phyloP scores from a whole-genome alignment of 768 basidiomycete species.

The Candolleomyces eurysporus region DNA sequence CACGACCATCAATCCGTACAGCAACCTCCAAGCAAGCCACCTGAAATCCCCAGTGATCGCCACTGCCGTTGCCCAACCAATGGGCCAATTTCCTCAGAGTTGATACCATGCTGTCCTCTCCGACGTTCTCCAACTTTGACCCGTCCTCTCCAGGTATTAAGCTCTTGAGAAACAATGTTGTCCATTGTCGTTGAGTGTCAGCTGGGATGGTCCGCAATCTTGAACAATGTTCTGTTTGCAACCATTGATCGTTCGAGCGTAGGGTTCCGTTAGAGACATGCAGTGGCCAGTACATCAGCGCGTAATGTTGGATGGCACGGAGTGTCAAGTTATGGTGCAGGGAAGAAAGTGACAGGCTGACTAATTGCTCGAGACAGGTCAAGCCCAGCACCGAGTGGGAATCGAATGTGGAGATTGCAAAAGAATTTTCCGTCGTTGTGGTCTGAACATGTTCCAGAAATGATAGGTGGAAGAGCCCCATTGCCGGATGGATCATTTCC shows the following conservation, averaged over 20 bases:
- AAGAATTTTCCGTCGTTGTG: too few relatives aligned
- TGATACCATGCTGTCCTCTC: not conserved
- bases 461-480: not conserved
- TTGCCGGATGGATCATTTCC: not conserved
- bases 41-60: not conserved
- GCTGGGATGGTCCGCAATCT: not conserved
- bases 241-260: not conserved
- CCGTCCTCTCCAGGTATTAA: not conserved
- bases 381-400: not conserved
- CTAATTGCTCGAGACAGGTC: not conserved
- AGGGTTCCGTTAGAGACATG: not conserved
- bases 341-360: not conserved
- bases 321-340: not conserved
- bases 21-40: not conserved
- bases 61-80: not conserved
- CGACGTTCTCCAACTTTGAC: not conserved
- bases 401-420: not conserved
- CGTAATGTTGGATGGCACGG: not conserved
- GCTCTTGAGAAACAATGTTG: not conserved
- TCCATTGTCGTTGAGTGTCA: not conserved
- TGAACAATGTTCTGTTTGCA: not conserved
- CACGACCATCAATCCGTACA: not conserved
- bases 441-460: not conserved
- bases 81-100: not conserved
- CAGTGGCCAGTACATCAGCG: not conserved